A percentile compares a stretch with the other conserved stretches of the same genome.
Conservation (phyloP, 176 grass and related monocot species). For the bread wheat (Triticum aestivum) region DNA sequence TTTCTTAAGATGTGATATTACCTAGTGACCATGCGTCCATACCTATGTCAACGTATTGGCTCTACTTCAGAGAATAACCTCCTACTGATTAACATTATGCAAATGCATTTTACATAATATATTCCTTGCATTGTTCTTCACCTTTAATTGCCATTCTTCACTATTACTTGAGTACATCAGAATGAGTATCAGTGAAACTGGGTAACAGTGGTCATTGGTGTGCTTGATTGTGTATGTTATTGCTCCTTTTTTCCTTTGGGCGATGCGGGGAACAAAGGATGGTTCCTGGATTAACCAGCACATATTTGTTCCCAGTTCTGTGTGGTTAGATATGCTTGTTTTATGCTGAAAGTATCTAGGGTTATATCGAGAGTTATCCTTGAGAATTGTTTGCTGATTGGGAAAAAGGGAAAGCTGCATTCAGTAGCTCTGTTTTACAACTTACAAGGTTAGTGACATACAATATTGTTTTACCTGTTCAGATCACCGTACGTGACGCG, state of each 20-base stretch:
- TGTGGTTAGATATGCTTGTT: neutral
- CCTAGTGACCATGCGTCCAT: neutral
- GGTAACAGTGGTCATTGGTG: neutral
- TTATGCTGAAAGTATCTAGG: neutral
- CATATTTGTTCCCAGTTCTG: neutral
- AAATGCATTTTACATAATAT: neutral
- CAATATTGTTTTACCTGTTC: slow-evolving; percentile 34
- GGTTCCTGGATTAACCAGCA: neutral
- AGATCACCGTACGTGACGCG: slow-evolving; percentile 93
- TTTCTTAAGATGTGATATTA: neutral
- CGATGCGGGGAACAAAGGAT: too few relatives aligned
- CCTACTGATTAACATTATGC: slow-evolving; percentile 5
- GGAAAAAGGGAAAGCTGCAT: neutral
- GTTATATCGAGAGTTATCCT: neutral
- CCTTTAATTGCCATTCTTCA: neutral
- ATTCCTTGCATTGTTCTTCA: neutral
- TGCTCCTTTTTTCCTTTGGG: neutral
- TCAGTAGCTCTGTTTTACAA: neutral
- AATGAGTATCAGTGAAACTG: neutral
- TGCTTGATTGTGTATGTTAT: slow-evolving; percentile 2
- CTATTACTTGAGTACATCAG: neutral
- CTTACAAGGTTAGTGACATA: slow-evolving; percentile 9
- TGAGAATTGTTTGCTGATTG: neutral
- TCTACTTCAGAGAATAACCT: neutral
- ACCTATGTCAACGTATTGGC: neutral